Percentiles rank a stretch among this genome's conserved stretches.
Evolutionary conservation across 495 filamentous ascomycete genomes (phyloP).

Genomic region (Penicillium cosmopolitanum): DNA sequence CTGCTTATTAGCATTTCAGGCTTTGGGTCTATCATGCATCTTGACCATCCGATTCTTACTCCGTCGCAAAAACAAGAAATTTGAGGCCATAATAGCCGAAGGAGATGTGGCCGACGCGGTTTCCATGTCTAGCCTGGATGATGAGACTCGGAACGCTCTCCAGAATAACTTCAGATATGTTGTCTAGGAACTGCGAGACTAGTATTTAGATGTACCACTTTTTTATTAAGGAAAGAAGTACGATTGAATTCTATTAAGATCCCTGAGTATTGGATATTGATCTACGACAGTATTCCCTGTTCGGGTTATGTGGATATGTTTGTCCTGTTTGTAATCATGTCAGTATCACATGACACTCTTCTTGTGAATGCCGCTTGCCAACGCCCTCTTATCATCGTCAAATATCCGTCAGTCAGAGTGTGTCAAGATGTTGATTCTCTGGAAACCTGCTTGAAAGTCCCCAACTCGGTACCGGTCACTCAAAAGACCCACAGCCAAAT

Average conservation of each 20-base stretch:
- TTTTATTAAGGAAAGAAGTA: neutral
- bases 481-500: neutral
- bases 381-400: neutral
- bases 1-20: slow-evolving; percentile 25
- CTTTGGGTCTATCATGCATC: slow-evolving; percentile 19
- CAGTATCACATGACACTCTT: neutral
- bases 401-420: neutral
- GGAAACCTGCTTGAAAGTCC: neutral
- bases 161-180: slow-evolving; percentile 29
- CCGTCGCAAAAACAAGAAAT: slow-evolving; percentile 17
- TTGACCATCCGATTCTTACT: slow-evolving; percentile 21
- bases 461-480: neutral
- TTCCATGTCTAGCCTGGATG: slow-evolving; percentile 11
- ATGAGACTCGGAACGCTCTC: slow-evolving; percentile 21
- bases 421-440: neutral
- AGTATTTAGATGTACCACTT: neutral
- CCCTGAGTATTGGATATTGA: neutral
- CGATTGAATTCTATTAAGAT: neutral
- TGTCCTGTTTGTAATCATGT: neutral
- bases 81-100: slow-evolving; percentile 20
- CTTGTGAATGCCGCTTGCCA: too few species aligned
- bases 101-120: slow-evolving; percentile 13
- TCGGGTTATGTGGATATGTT: neutral
- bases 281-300: neutral
- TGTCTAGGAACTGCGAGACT: neutral